Base-by-base conservation (phyloP, 257 asterid genomes). In the Voacanga thouarsii region DNA sequence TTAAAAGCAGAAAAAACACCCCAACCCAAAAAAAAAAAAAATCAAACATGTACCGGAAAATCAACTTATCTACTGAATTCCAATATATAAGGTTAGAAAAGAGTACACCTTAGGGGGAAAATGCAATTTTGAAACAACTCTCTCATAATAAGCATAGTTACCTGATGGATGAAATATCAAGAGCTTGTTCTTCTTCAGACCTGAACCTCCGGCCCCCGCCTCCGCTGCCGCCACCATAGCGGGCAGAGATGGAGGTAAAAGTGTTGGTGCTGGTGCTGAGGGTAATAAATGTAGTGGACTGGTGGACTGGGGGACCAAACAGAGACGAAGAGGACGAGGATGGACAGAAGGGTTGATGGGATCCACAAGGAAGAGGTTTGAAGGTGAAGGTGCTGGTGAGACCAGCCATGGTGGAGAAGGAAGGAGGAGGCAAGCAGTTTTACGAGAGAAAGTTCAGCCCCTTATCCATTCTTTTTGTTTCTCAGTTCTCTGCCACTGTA, bases 391-490 rank as follows among this genome's bases (percentile, higher is more conserved):
- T 82, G 92, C 83, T 87, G 92, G 96, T 68, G 51, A 91, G 87
- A 89, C 97, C 96, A 83, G 97, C 98, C 98, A 95, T 95, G 85
- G 90, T 18, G 72, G 82, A 53, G 76, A 61, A 23, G 78, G 77
- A 7, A 72, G 67, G 47, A 53, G 74, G 61, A 39, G 41, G 30
- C 2, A 80, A 64, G 11, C 65, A 56, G 55, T 5, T 23, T 67
- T 72, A 55, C 21, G 39, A 51, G 37, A 76, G 18, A 66, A 45
- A 23, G 78, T 28, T 45, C 72, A 37, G 77, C 37, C 68, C 80
- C 84, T 82, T 82, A 85, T 82, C 86, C 83, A 76, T 82, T 75
- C 7, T 74, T 68, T 43, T 24, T 11, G 4, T 7, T 12, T 37
- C 21, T 26, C 15, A 11, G 5, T 7, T 7, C 47, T 41, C 7